Conservation (phyloP, 139 green algal genomes). For the Chlamydomonas asymmetrica region DNA sequence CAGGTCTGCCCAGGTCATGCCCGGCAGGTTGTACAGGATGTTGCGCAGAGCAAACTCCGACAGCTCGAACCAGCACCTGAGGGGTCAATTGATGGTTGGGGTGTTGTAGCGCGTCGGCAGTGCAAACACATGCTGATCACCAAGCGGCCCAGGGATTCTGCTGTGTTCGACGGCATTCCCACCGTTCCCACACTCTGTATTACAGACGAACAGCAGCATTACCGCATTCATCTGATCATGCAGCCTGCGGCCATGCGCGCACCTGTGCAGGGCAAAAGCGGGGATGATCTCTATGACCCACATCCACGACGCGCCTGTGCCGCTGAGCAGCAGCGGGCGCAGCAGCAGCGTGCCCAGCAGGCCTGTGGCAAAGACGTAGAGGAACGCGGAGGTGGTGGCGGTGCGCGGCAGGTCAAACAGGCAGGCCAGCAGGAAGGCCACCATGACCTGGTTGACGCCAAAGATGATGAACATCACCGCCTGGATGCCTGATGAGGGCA, state of each 20-base stretch:
- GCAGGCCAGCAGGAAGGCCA: too few relatives aligned
- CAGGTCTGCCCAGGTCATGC: conserved; percentile 67
- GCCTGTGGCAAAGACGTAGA: conserved; percentile 15
- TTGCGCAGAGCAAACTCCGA: conserved; percentile 52
- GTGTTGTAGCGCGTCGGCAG: too few relatives aligned
- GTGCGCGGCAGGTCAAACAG: conserved; percentile 5
- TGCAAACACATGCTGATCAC: too few relatives aligned
- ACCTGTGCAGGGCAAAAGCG: conserved; percentile 39
- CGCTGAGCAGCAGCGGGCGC: conserved; percentile 10
- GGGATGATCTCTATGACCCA: conserved; percentile 45
- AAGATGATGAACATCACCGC: too few relatives aligned
- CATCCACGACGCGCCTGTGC: conserved; percentile 25
- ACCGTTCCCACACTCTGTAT: too few relatives aligned
- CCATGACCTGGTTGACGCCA: too few relatives aligned
- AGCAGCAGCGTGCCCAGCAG: conserved; percentile 27
- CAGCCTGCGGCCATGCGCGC: background rate
- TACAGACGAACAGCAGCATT: too few relatives aligned
- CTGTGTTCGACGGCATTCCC: too few relatives aligned
- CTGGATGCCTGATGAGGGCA: too few relatives aligned
- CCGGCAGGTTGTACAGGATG: conserved; percentile 41
- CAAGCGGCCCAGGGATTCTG: too few relatives aligned
- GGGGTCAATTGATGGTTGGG: background rate
- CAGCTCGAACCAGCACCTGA: conserved; percentile 63
- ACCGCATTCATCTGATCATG: too few relatives aligned
- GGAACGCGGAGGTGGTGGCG: conserved; percentile 2